Evolutionary conservation across 768 basidiomycete species (phyloP).

Genomic region (Rubroboletus pulcherrimus): DNA sequence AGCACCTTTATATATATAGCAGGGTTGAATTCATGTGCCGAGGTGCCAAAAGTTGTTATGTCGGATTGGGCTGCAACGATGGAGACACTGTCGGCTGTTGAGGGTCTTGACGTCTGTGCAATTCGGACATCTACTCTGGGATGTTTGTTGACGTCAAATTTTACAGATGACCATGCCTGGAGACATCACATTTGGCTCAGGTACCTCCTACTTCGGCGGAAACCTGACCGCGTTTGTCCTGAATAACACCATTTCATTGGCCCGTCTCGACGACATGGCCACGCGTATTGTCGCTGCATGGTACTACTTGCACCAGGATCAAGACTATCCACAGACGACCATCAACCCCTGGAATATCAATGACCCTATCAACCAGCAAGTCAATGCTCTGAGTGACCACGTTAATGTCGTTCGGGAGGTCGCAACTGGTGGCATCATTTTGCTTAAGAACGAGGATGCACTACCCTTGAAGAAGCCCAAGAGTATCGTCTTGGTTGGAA

Average conservation of each 20-base stretch:
- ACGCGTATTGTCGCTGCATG: slow-evolving; percentile 66
- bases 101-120: slow-evolving; percentile 55
- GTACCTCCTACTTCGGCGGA: slow-evolving; percentile 52
- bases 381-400: slow-evolving; percentile 60
- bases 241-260: slow-evolving; percentile 53
- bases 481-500: slow-evolving; percentile 60
- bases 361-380: slow-evolving; percentile 37
- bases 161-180: slow-evolving; percentile 72
- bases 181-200: slow-evolving; percentile 42
- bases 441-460: slow-evolving; percentile 61
- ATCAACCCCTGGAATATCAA: slow-evolving; percentile 27
- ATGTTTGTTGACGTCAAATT: not conserved
- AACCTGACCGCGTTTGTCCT: slow-evolving; percentile 56
- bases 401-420: slow-evolving; percentile 52
- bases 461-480: slow-evolving; percentile 59
- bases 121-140: not conserved
- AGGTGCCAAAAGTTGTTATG: slow-evolving; percentile 38
- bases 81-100: slow-evolving; percentile 46
- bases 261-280: slow-evolving; percentile 69
- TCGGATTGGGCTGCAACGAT: slow-evolving; percentile 67
- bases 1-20: not conserved
- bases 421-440: slow-evolving; percentile 59
- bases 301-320: slow-evolving; percentile 39
- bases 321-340: slow-evolving; percentile 24
- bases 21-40: not conserved